Evolutionary conservation across 345 rosid genomes (phyloP).

Genomic region (Mallotus nudiflorus): DNA sequence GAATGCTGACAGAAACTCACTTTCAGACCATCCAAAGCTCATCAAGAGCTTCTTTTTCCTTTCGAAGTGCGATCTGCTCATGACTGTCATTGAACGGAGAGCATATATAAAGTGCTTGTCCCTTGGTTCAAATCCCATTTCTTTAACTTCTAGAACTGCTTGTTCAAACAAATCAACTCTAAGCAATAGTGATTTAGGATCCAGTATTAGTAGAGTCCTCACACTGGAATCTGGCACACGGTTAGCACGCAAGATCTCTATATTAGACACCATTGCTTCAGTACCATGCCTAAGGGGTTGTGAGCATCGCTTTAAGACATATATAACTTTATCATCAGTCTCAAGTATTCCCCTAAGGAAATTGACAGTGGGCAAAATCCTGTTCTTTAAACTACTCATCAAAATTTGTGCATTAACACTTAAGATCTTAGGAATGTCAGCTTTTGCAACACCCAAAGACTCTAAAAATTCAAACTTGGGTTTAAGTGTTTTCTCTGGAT

Average conservation of each 20-base stretch:
- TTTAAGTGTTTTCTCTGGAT: constrained; percentile 23
- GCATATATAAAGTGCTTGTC: constrained; percentile 17
- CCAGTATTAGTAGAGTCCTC: neutral
- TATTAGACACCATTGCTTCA: constrained; percentile 21
- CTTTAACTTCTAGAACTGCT: constrained; percentile 12
- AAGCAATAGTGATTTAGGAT: neutral
- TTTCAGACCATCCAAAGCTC: constrained; percentile 37
- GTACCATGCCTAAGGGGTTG: neutral
- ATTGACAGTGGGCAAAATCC: constrained; percentile 26
- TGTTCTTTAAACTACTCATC: constrained; percentile 10
- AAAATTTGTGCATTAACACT: constrained; percentile 6
- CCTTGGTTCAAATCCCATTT: constrained; percentile 28
- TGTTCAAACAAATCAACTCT: constrained; percentile 19
- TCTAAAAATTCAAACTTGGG: constrained; percentile 36
- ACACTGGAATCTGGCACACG: constrained; percentile 30
- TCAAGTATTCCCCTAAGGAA: constrained; percentile 18
- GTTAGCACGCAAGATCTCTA: constrained; percentile 15
- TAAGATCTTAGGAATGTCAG: constrained; percentile 16
- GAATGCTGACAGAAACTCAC: constrained; percentile 29
- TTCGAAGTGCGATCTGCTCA: constrained; percentile 17
- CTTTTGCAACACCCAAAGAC: constrained; percentile 22
- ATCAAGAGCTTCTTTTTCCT: constrained; percentile 22
- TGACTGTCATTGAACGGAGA: constrained; percentile 1
- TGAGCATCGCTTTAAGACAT: constrained; percentile 11
- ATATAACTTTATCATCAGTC: constrained; percentile 24